These are phyloP conservation scores for Daldinia eschscholtzii DNA, from an alignment of 2,329 filamentous ascomycete species.

Conservation along the genomic window DNA sequence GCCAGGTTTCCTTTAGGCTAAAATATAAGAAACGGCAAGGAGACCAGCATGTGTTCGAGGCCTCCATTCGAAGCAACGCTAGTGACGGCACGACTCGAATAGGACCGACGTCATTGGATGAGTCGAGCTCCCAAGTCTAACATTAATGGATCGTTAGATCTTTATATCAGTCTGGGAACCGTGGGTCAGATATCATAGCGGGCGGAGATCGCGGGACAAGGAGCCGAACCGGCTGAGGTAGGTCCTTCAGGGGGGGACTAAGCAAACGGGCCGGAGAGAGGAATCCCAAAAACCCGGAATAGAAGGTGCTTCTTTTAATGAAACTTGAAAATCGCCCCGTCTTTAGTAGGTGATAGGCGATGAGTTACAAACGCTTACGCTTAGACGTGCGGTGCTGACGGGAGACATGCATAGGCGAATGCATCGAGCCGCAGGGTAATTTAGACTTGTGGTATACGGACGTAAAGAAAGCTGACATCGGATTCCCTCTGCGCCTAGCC, in stretches of 20 bases:
- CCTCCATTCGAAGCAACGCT: constrained; percentile 31
- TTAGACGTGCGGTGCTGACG: constrained; percentile 11
- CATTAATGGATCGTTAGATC: constrained; percentile 29
- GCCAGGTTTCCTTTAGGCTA: constrained; percentile 34
- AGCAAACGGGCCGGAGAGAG: constrained; percentile 30
- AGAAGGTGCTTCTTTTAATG: constrained; percentile 20
- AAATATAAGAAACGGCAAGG: constrained; percentile 29
- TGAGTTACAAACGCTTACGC: neutral
- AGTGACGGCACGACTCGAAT: constrained; percentile 27
- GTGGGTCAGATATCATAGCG: constrained; percentile 37
- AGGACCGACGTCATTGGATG: constrained; percentile 36
- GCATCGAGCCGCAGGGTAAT: constrained; percentile 37
- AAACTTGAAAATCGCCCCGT: constrained; percentile 15
- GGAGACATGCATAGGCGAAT: constrained; percentile 36
- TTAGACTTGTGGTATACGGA: constrained; percentile 31
- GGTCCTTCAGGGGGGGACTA: constrained; percentile 25
- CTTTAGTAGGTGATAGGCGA: constrained; percentile 7
- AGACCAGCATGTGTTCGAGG: constrained; percentile 23
- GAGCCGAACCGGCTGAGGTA: constrained; percentile 45
- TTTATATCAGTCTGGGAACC: constrained; percentile 31
- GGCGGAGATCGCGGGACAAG: constrained; percentile 43
- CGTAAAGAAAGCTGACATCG: constrained; percentile 26
- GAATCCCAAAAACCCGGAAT: constrained; percentile 29
- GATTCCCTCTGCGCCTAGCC: constrained; percentile 35
- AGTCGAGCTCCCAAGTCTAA: constrained; percentile 8